Evolutionary conservation across 169 alveolate species (phyloP), one percentile per base, ranked within the genome.

Genomic region (Cryptosporidium sp.): DNA sequence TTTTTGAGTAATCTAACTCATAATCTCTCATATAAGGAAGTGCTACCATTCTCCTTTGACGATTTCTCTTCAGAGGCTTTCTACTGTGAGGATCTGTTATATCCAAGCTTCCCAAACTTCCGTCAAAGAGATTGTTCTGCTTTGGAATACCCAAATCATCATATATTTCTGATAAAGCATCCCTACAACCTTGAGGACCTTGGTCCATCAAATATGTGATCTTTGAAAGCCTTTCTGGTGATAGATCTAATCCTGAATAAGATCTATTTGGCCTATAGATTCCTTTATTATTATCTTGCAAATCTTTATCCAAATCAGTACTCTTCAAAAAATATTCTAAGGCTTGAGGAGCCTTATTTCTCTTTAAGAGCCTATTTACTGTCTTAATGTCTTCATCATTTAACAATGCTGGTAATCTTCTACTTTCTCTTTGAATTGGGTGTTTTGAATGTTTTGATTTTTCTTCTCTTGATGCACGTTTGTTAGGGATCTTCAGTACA

Each of bases 341-440:
- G n/a, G 89, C 89, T 41, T 80, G 89, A 23, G 73, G 73, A 10
- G 89, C 67, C 16, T 80, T 80, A 31, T 65, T 65, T 21, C 75
- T 80, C 35, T 67, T 59, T 39, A 59, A 37, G 14, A 80, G 48
- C 31, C 89, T 50, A 43, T 80, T 65, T 1, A 80, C 89, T 31
- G 89, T 31, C 52, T 62, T 59, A 31, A 80, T 80, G 26, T 80
- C 89, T 16, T 80, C 89, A 12, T 80, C 89, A 62, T 41, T 45
- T n/a, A 80, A 37, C 31, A 62, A 23, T 14, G 80, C 80, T 8
- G 75, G 89, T 6, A 80, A 43, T 43, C 23, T 45, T 80, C 52
- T 59, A 21, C 67, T 18, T 23, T 2, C 67, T 55, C 35, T 55
- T 9, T n/a, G 23, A 14, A 1, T 48, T 48, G n/a, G 55, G 3